Evolutionary conservation across 2,329 filamentous ascomycete genomes (phyloP).

Genomic region (Exophiala sideris): DNA sequence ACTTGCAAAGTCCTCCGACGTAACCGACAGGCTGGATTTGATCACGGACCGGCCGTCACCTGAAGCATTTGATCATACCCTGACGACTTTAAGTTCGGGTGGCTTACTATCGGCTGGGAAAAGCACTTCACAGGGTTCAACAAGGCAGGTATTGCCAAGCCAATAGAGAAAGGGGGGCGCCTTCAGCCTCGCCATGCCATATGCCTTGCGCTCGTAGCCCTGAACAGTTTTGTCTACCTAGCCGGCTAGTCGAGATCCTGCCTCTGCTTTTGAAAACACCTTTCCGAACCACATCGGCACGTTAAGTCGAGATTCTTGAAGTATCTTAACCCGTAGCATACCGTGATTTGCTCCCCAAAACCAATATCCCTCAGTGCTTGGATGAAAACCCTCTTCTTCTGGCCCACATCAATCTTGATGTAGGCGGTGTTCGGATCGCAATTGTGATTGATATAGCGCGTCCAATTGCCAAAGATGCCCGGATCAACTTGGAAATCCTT

Average conservation of each 20-base stretch:
- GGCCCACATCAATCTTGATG: constrained; percentile 5
- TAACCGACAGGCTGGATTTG: no score
- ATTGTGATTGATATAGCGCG: constrained; percentile 26
- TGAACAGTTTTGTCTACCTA: no score
- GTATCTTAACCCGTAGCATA: constrained; percentile 20
- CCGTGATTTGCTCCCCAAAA: constrained; percentile 22
- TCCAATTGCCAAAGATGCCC: constrained; percentile 23
- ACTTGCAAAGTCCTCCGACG: no score
- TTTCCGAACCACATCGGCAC: constrained; percentile 18
- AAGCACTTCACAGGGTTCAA: no score
- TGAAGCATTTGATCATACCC: no score
- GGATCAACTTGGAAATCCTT: constrained; percentile 11
- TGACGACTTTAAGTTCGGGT: no score
- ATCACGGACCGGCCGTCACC: no score
- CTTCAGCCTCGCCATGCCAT: not conserved
- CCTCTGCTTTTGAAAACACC: not conserved
- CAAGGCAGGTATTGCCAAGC: no score
- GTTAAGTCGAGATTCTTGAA: constrained; percentile 6
- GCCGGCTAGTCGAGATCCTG: not conserved
- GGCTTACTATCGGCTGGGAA: no score
- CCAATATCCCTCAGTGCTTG: constrained; percentile 8
- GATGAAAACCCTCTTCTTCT: constrained; percentile 4
- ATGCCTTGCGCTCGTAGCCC: not conserved
- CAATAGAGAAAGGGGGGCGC: no score
- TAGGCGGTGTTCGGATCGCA: constrained; percentile 18